Conservation (phyloP, 2,329 filamentous ascomycete species). For the Fusarium annulatum region DNA sequence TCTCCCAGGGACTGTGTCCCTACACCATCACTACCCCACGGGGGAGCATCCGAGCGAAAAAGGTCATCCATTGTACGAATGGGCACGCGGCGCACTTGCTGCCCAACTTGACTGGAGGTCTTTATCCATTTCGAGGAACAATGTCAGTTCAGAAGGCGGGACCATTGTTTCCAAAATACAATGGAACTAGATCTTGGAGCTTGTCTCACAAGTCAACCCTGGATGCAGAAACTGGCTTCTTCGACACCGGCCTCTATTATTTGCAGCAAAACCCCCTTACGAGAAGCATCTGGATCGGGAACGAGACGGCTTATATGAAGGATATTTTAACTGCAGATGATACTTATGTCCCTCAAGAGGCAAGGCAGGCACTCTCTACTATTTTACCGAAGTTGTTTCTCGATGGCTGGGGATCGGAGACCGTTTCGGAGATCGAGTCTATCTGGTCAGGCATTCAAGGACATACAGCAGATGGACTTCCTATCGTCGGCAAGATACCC, state of each 20-base stretch:
- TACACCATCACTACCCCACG: constrained; percentile 58
- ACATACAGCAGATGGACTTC: constrained; percentile 57
- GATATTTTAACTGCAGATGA: constrained; percentile 59
- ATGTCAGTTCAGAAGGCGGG: constrained; percentile 62
- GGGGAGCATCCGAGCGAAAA: constrained; percentile 56
- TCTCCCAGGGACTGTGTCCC: constrained; percentile 31
- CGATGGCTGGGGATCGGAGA: constrained; percentile 41
- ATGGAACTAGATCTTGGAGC: constrained; percentile 58
- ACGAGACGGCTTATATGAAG: constrained; percentile 55
- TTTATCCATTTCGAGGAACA: constrained; percentile 57
- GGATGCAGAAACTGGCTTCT: constrained; percentile 59
- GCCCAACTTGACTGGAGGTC: constrained; percentile 56
- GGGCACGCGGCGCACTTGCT: constrained; percentile 62
- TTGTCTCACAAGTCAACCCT: constrained; percentile 53
- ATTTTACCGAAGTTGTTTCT: constrained; percentile 54
- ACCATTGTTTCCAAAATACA: constrained; percentile 36
- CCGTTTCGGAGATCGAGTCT: not conserved
- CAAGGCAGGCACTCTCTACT: constrained; percentile 47
- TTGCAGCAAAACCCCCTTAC: constrained; percentile 42
- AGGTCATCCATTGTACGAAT: constrained; percentile 68
- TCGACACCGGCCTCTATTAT: constrained; percentile 42
- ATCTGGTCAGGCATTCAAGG: constrained; percentile 61
- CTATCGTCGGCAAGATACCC: constrained; percentile 59
- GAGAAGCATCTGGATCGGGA: constrained; percentile 63
- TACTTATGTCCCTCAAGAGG: constrained; percentile 50